Conservation (phyloP, 768 basidiomycete species). For the Lepiota venenata region DNA sequence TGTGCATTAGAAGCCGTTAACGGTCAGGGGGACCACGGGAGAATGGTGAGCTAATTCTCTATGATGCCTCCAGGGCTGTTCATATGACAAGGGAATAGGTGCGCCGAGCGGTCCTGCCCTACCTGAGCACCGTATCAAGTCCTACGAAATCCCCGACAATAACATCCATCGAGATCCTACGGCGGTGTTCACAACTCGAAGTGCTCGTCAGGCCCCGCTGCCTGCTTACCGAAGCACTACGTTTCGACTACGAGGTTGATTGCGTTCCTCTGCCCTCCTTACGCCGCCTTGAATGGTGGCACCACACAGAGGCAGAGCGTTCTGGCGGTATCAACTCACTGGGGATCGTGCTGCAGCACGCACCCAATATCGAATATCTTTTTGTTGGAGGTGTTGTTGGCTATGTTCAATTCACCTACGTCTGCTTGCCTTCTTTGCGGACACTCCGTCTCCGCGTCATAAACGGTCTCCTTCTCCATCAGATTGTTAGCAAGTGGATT, state of each 20-base stretch:
- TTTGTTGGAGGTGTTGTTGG: conserved; percentile 47
- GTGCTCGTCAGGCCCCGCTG: conserved; percentile 50
- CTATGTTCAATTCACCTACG: conserved; percentile 19
- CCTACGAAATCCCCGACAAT: conserved; percentile 20
- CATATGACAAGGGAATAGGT: conserved; percentile 33
- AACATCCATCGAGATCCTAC: conserved; percentile 44
- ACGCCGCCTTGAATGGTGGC: conserved; percentile 69
- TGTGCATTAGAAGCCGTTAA: conserved; percentile 24
- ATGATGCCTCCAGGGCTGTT: neutral
- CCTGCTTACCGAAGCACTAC: conserved; percentile 24
- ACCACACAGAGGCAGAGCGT: conserved; percentile 51
- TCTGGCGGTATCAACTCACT: conserved; percentile 68
- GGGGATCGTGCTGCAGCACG: conserved; percentile 41
- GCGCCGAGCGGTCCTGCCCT: conserved; percentile 57
- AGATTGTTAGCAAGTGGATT: conserved; percentile 43
- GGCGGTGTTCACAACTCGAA: conserved; percentile 45
- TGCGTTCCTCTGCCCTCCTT: conserved; percentile 45
- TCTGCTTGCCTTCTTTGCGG: conserved; percentile 43
- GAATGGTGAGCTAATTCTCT: conserved; percentile 23
- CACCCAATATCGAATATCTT: conserved; percentile 59
- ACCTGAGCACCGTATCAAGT: conserved; percentile 44
- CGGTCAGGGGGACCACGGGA: conserved; percentile 24
- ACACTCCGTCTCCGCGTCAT: conserved; percentile 51
- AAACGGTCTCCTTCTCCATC: conserved; percentile 47
- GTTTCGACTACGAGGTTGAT: conserved; percentile 52